Conservation (phyloP, 2,329 filamentous ascomycete genomes). For the Xylariaceae sp. region DNA sequence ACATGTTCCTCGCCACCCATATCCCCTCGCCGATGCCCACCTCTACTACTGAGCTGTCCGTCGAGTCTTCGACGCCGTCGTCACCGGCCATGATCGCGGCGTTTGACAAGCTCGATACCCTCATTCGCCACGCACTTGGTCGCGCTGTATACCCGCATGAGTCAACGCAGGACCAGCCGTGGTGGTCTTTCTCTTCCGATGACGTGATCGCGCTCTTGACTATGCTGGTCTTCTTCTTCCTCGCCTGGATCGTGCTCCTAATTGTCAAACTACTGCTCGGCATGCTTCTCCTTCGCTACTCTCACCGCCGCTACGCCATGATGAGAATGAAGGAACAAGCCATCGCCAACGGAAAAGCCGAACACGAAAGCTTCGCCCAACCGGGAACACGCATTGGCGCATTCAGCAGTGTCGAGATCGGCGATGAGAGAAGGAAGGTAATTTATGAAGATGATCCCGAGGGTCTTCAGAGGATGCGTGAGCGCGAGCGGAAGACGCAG, state of each 20-base stretch:
- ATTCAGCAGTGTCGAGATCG: slow-evolving; percentile 80
- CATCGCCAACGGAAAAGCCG: slow-evolving; percentile 41
- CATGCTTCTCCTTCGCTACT: slow-evolving; percentile 77
- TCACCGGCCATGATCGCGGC: slow-evolving; percentile 74
- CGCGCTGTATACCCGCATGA: slow-evolving; percentile 58
- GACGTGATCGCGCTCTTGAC: slow-evolving; percentile 70
- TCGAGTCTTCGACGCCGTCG: slow-evolving; percentile 57
- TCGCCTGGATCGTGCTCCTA: slow-evolving; percentile 77
- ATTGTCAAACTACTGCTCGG: slow-evolving; percentile 81
- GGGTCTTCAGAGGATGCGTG: slow-evolving; percentile 54
- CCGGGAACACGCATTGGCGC: slow-evolving; percentile 72
- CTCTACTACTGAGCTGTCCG: slow-evolving; percentile 59
- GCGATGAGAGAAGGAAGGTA: slow-evolving; percentile 78
- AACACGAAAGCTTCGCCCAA: slow-evolving; percentile 56
- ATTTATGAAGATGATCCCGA: slow-evolving; percentile 84
- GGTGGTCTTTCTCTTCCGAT: slow-evolving; percentile 59
- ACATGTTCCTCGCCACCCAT: slow-evolving; percentile 92
- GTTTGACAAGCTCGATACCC: slow-evolving; percentile 69
- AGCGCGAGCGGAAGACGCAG: slow-evolving; percentile 58
- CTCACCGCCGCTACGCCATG: slow-evolving; percentile 68
- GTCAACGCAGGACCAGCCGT: slow-evolving; percentile 37
- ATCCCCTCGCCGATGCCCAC: slow-evolving; percentile 67
- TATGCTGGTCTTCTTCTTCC: slow-evolving; percentile 81
- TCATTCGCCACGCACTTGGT: slow-evolving; percentile 72
- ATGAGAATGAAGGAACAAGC: slow-evolving; percentile 69